Evolutionary conservation across 192 early-diverging fungal species (phyloP), one percentile per base, ranked within the genome.

Genomic region (Geranomyces michiganensis): DNA sequence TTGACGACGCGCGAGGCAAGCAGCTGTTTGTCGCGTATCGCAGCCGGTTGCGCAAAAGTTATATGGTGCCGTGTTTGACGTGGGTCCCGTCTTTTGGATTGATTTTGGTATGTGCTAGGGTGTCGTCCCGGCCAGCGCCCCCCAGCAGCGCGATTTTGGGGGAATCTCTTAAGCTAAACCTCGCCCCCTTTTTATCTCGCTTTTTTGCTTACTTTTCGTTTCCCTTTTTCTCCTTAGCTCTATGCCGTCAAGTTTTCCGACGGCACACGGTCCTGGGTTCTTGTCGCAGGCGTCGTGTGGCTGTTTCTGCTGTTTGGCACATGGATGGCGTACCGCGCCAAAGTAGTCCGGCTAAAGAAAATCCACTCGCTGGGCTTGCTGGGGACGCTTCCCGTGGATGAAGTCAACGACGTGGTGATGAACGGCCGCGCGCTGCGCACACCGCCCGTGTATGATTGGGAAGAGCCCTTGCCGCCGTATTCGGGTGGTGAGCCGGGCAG

Each of bases 371-470:
- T 70, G 26, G 68, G 68, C 17, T 21, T 70, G 33, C 45, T 70
- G 0, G 21, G 22, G 0, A 53, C 56, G 14, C 55, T 70, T 6
- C 36, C 68, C 8, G 56, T 17, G 45, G 68, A 70, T 14, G 68
- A 70, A 62, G n/a, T 70, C 8, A 70, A 59, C 51, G 68, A 70
- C 58, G 36, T 70, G 19, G 58, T 70, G 19, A 70, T 70, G 55
- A 59, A 70, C 32, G 68, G 68, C 26, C 56, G 47, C 13, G 22
- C 24, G 22, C 48, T 68, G 24, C 51, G 49, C n/a, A 24, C 66
- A 19, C 48, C 66, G 33, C 66, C 66, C 15, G 27, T 24, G 0
- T 68, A 68, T 30, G 14, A 21, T 14, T 22, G 21, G 14, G 66
- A 68, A 4, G 66, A 68, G 36, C 66, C 66, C 0, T 30, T 68